Base-by-base conservation (phyloP, 2,329 filamentous ascomycete species). In the Aaosphaeria arxii region DNA sequence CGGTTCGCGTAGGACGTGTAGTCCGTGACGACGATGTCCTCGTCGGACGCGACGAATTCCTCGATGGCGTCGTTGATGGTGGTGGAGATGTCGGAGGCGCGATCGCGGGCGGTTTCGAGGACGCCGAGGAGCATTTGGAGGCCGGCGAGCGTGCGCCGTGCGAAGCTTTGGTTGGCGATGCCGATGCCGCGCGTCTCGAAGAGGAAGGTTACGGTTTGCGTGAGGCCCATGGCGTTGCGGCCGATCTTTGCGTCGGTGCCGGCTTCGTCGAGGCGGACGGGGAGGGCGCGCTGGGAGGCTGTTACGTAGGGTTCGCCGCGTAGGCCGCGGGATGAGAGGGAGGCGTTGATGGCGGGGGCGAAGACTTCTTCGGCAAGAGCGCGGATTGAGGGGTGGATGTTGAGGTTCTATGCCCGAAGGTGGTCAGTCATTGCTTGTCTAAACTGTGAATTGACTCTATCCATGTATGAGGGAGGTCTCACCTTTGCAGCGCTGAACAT, bases 181-280 rank as follows among this genome's bases (percentile, higher is more conserved):
- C 63, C 62, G 17, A 71, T 69, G 3, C 69, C 69, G 5, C 69
- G 56, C 5, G 61, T 63, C 47, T 71, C 67, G 43, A 63, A 66
- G 5, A 71, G 58, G 42, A 71, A 69, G 0, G 63, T 64, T 1
- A 71, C 49, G 11, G 58, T 60, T 45, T 71, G 69, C 1, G 62
- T 64, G 6, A 71, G 52, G 2, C 66, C 69, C 61, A 70, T 67
- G 11, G 62, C 62, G 36, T 71, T 70, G 17, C 68, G 61, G 1
- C 67, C 68, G 35, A 69, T 71, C 42, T 67, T 70, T 4, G 64
- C 65, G 42, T 69, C 65, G 4, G 61, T 69, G 4, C 62, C 66
- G 3, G 67, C 67, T 52, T 71, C 69, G 7, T 62, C 50, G 11
- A 69, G 53, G 0, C 51, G 51, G 6, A 64, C 57, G 0, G 61